Evolutionary conservation across 257 asterid genomes (phyloP).

Genomic region (Solanum bukasovii): DNA sequence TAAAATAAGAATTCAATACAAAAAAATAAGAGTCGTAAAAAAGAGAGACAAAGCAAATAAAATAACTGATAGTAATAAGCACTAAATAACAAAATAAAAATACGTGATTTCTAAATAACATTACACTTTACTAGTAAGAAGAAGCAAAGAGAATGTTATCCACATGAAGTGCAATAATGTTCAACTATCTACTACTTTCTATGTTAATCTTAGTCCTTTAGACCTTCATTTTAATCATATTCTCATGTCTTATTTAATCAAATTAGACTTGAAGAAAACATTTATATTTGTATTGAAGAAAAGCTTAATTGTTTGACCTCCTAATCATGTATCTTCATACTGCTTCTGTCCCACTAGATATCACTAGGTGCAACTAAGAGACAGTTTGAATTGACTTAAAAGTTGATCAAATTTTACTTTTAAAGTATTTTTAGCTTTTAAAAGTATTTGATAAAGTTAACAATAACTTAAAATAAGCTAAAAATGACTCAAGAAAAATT

Average conservation of each 20-base stretch:
- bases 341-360: background rate
- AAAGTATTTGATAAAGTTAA: too few relatives aligned
- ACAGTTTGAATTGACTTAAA: too few relatives aligned
- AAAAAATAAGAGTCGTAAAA: rapidly evolving
- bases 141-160: background rate
- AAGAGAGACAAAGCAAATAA: background rate
- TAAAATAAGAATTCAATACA: background rate
- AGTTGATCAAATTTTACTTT: too few relatives aligned
- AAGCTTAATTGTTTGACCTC: background rate
- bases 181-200: background rate
- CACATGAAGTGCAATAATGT: background rate
- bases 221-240: background rate
- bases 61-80: rapidly evolving
- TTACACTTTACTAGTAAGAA: background rate
- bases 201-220: background rate
- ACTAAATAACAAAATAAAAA: background rate
- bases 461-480: too few relatives aligned
- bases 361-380: background rate
- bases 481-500: too few relatives aligned
- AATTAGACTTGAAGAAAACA: background rate
- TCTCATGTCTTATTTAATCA: background rate
- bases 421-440: too few relatives aligned
- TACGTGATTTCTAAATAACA: background rate
- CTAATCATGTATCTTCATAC: background rate
- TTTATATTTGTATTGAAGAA: background rate